Base-by-base conservation (phyloP, 2,329 filamentous ascomycete genomes). In the Salinomyces thailandicus region DNA sequence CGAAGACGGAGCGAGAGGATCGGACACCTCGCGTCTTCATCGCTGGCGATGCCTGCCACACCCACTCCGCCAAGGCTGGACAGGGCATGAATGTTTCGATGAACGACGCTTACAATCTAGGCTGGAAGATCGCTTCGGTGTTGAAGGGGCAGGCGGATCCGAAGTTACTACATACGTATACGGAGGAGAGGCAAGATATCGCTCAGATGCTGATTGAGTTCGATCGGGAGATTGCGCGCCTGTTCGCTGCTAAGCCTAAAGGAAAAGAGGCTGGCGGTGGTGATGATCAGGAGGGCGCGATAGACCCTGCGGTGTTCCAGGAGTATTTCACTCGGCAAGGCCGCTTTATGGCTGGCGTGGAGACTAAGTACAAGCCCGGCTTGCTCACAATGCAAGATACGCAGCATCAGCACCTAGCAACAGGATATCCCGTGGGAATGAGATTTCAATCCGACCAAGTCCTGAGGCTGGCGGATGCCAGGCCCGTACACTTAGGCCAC, bases 71-170 rank as follows among this genome's bases (percentile, higher is more conserved):
- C 14, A 81, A 81, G 50, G 77, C 75, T 0, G 77, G 77, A 2
- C 77, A 81, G 50, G 79, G 79, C 9, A 82, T 83, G 77, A 84
- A 84, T 46, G 72, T 81, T 2, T 73, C 67, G 18, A 79, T 84
- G 73, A 77, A 81, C 47, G 79, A 84, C 52, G 60, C 66, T 4
- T 75, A 65, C 55, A 76, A 75, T 44, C 60, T 76, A 0, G 70
- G 67, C 18, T 75, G 72, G 72, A 76, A 76, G 49, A 53, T 75
- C 2, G 65, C 62, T 0, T 51, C 64, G 18, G 70, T 72, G 0
- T 53, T 73, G 15, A 68, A 45, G 11, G 49, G 48, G 12, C 39
- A 36, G 7, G 41, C 50, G 3, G 44, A 52, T 9, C 41, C 50
- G 9, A 46, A 44, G 6, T 44, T 73, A 12, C 56, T 75, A 1